phyloP scores from a whole-genome alignment of 2,329 filamentous ascomycete genomes.

The Aspergillus arachidicola region DNA sequence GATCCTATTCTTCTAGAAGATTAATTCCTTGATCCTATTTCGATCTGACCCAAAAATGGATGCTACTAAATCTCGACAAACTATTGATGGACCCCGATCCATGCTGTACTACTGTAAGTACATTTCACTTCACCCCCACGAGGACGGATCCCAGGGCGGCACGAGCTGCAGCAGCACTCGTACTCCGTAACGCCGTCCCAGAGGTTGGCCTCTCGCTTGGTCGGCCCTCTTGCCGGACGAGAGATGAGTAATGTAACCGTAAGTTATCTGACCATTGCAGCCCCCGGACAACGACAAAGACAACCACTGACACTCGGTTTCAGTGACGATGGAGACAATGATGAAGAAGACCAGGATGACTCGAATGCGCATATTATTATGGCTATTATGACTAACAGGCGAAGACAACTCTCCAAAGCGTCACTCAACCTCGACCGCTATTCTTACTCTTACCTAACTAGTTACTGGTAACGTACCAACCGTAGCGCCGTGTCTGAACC shows the following conservation, averaged over 20 bases:
- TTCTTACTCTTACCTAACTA: neutral
- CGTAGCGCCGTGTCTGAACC: neutral
- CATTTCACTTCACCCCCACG: slow-evolving; percentile 1
- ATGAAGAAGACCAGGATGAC: neutral
- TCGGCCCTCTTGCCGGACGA: neutral
- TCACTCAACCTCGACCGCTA: neutral
- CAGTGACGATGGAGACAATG: neutral
- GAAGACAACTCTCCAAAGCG: neutral
- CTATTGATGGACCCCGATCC: neutral
- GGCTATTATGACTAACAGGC: neutral
- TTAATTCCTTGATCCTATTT: neutral
- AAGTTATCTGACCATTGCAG: neutral
- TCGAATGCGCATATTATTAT: neutral
- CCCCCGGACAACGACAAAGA: neutral
- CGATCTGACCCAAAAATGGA: neutral
- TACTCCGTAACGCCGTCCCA: neutral
- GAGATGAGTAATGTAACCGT: neutral
- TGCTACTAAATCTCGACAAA: neutral
- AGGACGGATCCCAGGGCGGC: neutral
- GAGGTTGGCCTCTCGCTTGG: slow-evolving; percentile 1
- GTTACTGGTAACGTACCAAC: neutral
- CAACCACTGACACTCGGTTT: neutral
- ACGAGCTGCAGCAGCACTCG: neutral
- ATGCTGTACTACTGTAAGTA: slow-evolving; percentile 4
- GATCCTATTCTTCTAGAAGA: neutral